phyloP scores from a whole-genome alignment of 192 early-diverging fungal genomes.

The Coemansia sp. region DNA sequence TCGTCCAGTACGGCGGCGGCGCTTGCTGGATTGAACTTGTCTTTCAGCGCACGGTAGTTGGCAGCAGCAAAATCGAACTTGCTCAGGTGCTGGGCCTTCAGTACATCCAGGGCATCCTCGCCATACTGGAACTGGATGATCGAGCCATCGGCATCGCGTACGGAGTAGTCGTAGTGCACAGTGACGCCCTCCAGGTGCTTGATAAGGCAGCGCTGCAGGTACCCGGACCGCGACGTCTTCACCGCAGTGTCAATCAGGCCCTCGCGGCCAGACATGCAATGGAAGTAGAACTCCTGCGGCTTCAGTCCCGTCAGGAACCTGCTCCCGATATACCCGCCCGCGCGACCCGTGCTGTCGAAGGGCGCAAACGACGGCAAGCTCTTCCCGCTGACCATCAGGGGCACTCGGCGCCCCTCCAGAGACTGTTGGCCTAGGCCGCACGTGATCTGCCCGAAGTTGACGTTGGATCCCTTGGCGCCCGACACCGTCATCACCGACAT shows the following conservation, averaged over 20 bases:
- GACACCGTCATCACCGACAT: slow-evolving; percentile 99
- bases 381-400: slow-evolving; percentile 97
- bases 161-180: slow-evolving; percentile 97
- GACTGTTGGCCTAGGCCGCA: slow-evolving; percentile 97
- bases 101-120: slow-evolving; percentile 95
- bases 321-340: slow-evolving; percentile 95
- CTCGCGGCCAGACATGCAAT: slow-evolving; percentile 99
- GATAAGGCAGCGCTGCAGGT: slow-evolving; percentile 98
- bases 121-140: slow-evolving; percentile 99
- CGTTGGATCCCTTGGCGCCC: slow-evolving; percentile 95
- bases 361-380: slow-evolving; percentile 92
- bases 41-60: slow-evolving; percentile 80
- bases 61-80: slow-evolving; percentile 93
- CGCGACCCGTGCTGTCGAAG: slow-evolving; percentile 84
- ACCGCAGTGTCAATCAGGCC: slow-evolving; percentile 99
- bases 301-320: slow-evolving; percentile 98
- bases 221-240: slow-evolving; percentile 98
- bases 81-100: slow-evolving; percentile 86
- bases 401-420: slow-evolving; percentile 96
- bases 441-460: slow-evolving; percentile 97
- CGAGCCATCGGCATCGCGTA: slow-evolving; percentile 92
- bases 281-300: slow-evolving; percentile 90
- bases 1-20: slow-evolving; percentile 68
- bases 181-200: slow-evolving; percentile 96
- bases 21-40: slow-evolving; percentile 75